Conservation (phyloP, 2,329 filamentous ascomycete genomes). For the Colletotrichum sp. region DNA sequence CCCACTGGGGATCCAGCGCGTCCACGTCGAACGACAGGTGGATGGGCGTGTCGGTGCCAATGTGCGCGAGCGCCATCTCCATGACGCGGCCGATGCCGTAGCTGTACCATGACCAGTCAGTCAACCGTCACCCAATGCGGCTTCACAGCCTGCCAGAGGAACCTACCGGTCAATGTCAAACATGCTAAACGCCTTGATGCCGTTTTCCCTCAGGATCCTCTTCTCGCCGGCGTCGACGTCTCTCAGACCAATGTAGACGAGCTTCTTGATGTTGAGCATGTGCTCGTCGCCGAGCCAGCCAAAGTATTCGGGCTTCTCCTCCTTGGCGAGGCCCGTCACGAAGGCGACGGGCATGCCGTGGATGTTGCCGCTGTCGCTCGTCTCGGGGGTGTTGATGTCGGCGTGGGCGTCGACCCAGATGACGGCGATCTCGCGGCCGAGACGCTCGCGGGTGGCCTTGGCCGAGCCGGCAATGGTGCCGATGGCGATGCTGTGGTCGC, state of each 20-base stretch:
- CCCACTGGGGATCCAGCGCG: slow-evolving; percentile 94
- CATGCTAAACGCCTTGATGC: slow-evolving; percentile 97
- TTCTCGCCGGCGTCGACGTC: slow-evolving; percentile 96
- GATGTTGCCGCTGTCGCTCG: slow-evolving; percentile 87
- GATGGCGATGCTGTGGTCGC: slow-evolving; percentile 96
- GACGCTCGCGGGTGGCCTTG: slow-evolving; percentile 82
- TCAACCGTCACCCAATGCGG: not conserved
- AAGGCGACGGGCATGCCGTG: slow-evolving; percentile 98
- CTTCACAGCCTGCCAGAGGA: not conserved
- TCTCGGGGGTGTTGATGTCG: slow-evolving; percentile 97
- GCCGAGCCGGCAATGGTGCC: slow-evolving; percentile 89
- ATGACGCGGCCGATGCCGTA: slow-evolving; percentile 95
- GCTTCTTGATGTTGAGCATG: slow-evolving; percentile 74
- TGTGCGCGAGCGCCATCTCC: slow-evolving; percentile 97
- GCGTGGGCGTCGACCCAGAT: slow-evolving; percentile 99
- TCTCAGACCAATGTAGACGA: slow-evolving; percentile 95
- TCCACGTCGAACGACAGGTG: slow-evolving; percentile 98
- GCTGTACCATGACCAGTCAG: not conserved
- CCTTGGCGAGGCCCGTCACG: slow-evolving; percentile 81
- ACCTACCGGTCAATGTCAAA: slow-evolving; percentile 82
- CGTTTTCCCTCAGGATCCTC: slow-evolving; percentile 84
- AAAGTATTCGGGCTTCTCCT: slow-evolving; percentile 80
- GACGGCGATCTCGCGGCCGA: slow-evolving; percentile 84
- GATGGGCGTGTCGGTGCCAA: slow-evolving; percentile 92
- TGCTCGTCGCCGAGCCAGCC: slow-evolving; percentile 85